Conservation (phyloP, 345 rosid genomes). For the Eucalyptus viminalis region DNA sequence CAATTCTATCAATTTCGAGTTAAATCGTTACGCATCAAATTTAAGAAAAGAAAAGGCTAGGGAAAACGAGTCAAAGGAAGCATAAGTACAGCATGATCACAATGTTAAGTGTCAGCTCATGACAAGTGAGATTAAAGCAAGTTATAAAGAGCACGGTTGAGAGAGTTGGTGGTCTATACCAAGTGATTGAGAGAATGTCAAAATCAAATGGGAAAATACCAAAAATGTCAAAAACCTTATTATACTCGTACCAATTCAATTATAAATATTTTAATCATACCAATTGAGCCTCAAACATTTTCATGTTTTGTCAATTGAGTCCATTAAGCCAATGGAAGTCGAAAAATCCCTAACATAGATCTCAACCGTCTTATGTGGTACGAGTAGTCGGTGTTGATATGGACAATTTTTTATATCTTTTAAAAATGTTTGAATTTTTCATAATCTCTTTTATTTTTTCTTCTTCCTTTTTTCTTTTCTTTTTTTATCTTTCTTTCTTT, state of each 20-base stretch:
- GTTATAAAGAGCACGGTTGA: not conserved
- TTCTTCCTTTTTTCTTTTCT: no score
- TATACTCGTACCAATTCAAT: rapidly evolving
- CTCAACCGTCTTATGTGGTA: rapidly evolving
- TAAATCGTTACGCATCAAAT: rapidly evolving
- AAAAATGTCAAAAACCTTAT: no score
- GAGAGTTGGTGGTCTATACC: not conserved
- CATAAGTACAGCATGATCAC: not conserved
- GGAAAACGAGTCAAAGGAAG: not conserved
- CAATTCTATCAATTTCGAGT: not conserved
- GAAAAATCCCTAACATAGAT: not conserved
- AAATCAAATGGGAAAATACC: not conserved
- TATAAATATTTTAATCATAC: not conserved
- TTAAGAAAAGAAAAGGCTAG: not conserved
- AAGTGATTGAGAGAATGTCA: not conserved
- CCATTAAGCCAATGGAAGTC: no score
- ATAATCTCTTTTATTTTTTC: no score
- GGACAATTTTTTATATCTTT: no score
- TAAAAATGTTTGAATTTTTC: no score
- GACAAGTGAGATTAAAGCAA: not conserved
- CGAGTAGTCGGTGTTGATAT: rapidly evolving
- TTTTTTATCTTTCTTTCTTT: no score
- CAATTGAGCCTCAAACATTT: not conserved
- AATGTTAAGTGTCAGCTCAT: rapidly evolving
- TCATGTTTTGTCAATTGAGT: not conserved